These are phyloP conservation scores for sweet orange (Citrus sinensis) DNA, from an alignment of 345 rosid genomes.

Conservation along the genomic window DVS_A1.0 CM039169.1:3281001-3281500, in stretches of 20 bases:
- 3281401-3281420: neutral
- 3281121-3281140: neutral
- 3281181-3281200: neutral
- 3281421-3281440: neutral
- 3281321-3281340: neutral
- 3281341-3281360: too few relatives aligned
- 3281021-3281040: neutral
- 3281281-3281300: neutral
- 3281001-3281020: too few relatives aligned
- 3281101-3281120: neutral
- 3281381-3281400: neutral
- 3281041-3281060: neutral
- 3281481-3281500: neutral
- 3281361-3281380: neutral
- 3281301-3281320: neutral
- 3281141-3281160: neutral
- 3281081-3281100: neutral
- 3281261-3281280: neutral
- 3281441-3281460: neutral
- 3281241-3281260: neutral
- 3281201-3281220: neutral
- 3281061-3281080: too few relatives aligned
- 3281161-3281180: neutral
- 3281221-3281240: neutral
- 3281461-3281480: neutral